Percentiles rank a stretch among this genome's conserved stretches.
These are phyloP conservation scores for Ailanthus altissimus DNA, from an alignment of 345 rosid species.

Conservation along the genomic window DNA sequence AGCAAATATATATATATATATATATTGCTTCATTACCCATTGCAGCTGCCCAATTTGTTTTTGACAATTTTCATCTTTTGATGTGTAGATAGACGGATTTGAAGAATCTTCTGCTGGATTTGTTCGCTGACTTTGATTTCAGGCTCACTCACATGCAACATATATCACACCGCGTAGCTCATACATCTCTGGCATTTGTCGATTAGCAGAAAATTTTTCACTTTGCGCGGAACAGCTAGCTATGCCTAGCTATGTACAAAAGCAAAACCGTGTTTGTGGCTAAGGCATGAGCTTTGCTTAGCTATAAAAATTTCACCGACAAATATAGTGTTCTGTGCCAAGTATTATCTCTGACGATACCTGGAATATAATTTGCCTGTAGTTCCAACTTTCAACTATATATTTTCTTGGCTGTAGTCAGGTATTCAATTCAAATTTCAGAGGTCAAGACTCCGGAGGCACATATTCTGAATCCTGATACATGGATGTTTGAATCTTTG, in stretches of 20 bases:
- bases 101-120: neutral
- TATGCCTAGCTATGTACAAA: neutral
- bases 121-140: neutral
- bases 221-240: slow-evolving; percentile 16
- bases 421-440: too few species aligned
- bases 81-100: neutral
- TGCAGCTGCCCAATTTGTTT: neutral
- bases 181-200: neutral
- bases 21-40: neutral
- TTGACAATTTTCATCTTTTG: neutral
- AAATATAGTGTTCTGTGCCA: slow-evolving; percentile 6
- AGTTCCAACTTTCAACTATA: neutral
- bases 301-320: slow-evolving; percentile 13
- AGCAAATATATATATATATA: too few species aligned
- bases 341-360: neutral
- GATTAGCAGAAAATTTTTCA: neutral
- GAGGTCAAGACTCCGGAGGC: neutral
- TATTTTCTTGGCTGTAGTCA: neutral
- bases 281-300: too few species aligned
- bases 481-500: neutral
- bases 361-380: neutral
- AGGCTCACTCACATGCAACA: neutral
- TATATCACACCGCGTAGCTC: slow-evolving; percentile 1
- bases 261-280: slow-evolving; percentile 13
- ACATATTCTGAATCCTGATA: neutral